phyloP scores from a whole-genome alignment of 2,329 filamentous ascomycete species.

The Magnaporthiopsis incrustans region DNA sequence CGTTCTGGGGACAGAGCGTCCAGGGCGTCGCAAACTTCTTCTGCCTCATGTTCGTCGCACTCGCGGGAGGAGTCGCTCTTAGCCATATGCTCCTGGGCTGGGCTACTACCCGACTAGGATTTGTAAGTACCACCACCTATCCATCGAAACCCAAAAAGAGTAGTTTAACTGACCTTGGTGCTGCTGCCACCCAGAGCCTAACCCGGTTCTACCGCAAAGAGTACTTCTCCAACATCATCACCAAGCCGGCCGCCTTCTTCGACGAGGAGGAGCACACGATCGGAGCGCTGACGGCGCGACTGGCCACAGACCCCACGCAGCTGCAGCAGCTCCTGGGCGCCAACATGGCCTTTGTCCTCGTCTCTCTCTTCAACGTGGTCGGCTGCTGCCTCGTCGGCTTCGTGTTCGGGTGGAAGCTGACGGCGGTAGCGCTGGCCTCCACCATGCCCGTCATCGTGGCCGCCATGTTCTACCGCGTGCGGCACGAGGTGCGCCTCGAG shows the following conservation, averaged over 20 bases:
- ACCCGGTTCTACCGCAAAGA: constrained; percentile 48
- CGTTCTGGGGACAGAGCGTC: constrained; percentile 23
- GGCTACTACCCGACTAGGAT: constrained; percentile 37
- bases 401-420: constrained; percentile 68
- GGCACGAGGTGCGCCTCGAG: constrained; percentile 47
- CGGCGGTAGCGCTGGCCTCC: constrained; percentile 42
- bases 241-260: constrained; percentile 51
- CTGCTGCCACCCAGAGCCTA: constrained; percentile 24
- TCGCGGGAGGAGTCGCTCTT: constrained; percentile 44
- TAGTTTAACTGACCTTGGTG: background rate
- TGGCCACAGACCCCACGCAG: constrained; percentile 48
- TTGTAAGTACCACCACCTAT: constrained; percentile 18
- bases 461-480: constrained; percentile 34
- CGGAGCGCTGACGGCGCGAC: constrained; percentile 48
- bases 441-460: constrained; percentile 25
- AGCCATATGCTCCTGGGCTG: constrained; percentile 45
- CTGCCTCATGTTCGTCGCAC: constrained; percentile 55
- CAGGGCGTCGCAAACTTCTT: constrained; percentile 44
- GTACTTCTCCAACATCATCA: constrained; percentile 51
- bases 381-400: constrained; percentile 61
- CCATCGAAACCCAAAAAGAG: too few species aligned
- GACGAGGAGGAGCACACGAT: constrained; percentile 51
- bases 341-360: constrained; percentile 55
- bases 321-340: constrained; percentile 53
- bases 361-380: constrained; percentile 56